Base-by-base conservation (phyloP, 2,329 filamentous ascomycete genomes). In the Karstenula rhodostoma region DNA sequence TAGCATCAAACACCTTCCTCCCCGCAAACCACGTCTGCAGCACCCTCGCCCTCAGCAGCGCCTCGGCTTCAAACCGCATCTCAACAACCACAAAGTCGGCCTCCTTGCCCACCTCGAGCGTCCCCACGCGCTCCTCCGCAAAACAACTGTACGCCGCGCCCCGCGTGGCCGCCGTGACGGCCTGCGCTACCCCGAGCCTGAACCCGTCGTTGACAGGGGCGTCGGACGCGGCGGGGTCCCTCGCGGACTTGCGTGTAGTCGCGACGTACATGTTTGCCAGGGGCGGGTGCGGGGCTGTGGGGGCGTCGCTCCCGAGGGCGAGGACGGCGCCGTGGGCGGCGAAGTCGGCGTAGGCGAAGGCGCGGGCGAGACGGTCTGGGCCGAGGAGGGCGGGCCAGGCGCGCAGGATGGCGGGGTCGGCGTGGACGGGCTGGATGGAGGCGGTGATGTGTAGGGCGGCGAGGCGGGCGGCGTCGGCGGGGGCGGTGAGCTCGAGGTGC, bases 361-460 rank as follows among this genome's bases (percentile, higher is more conserved):
- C 87, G 15, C 87, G 80, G 53, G 79, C 79, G 75, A 87, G 85
- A 1, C 87, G 80, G 17, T 82, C 76, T 1, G 73, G 67, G 1
- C 86, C 87, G 4, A 90, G 75, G 17, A 90, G 80, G 8, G 79
- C 76, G 0, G 86, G 86, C 86, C 88, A 90, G 0, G 86, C 87
- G 29, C 82, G 79, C 3, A 90, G 76, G 57, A 89, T 87, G 0
- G 86, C 85, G 0, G 88, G 88, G 72, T 97, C 93, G 67, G 93
- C 91, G 77, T 93, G 96, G 80, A 96, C 96, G 23, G 93, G 95
- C 81, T 97, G 92, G 66, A 97, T 96, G 58, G 91, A 91, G 61
- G 96, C 94, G 58, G 93, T 97, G 74, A 90, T 88, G 51, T 87
- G 86, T 4, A 88, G 76, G 25, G 77, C 69, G 6, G 86, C 87